Base-by-base conservation (phyloP, 2,329 filamentous ascomycete genomes). In the Pyrenochaeta sp. region DNA sequence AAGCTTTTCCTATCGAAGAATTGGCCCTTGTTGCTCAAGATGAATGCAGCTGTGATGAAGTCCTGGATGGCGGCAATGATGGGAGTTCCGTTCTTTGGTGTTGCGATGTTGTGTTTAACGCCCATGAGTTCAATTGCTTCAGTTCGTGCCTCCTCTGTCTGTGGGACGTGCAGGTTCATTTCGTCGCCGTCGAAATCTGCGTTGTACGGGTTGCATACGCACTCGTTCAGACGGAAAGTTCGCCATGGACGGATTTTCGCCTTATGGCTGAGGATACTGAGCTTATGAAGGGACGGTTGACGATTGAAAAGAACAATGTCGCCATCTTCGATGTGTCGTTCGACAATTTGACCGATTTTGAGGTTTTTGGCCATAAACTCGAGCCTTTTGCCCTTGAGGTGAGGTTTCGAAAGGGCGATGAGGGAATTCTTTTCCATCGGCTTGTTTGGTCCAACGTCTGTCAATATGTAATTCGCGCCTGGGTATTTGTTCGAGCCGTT, bases 11-110 rank as follows among this genome's bases (percentile, higher is more conserved):
- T 85, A 61, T 96, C 90, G 63, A 89, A 96, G 72, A 99, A 97
- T 43, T 86, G 84, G 67, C 97, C 93, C 67, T 97, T 97, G 71
- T 86, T 89, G 60, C 90, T 96, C 18, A 97, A 78, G 3, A 97
- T 76, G 66, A 91, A 99, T 0, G 94, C 89, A 3, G 92, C 92
- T 18, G 93, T 97, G 61, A 99, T 97, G 75, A 99, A 99, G 79
- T 99, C 94, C 65, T 99, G 94, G 20, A 96, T 99, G n/a, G 94
- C 93, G 13, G 92, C 91, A 74, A 99, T 97, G 61, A 99, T 96
- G 2, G 94, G 94, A 60, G 96, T 93, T 67, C 94, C 94, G 74
- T 97, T 97, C 73, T 96, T 96, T 1, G 94, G 94, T 0, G 94
- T 99, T 3, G 88, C 88, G 45, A 99, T 74, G 68, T 99, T 99